phyloP scores from a whole-genome alignment of 768 basidiomycete genomes.

The Pholiota conissans region DNA sequence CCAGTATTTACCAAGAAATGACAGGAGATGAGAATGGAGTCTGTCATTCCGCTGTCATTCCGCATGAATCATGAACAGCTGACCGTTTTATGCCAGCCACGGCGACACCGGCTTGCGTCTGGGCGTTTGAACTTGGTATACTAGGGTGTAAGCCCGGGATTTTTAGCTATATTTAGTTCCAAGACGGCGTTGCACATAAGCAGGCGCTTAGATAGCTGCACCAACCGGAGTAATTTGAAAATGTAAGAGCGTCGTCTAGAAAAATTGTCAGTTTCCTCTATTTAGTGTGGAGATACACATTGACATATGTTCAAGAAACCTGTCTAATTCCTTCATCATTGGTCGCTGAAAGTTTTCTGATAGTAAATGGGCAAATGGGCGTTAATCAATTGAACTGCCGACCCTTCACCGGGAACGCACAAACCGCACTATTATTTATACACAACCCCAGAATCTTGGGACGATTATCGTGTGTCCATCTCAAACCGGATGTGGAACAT shows the following conservation, averaged over 20 bases:
- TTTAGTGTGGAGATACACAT: no score
- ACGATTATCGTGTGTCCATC: not conserved
- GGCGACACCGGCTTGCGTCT: not conserved
- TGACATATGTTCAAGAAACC: not conserved
- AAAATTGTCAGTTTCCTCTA: no score
- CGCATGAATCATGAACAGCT: not conserved
- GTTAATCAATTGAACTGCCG: not conserved
- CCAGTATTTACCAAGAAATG: not conserved
- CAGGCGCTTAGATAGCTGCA: not conserved
- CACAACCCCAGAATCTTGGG: not conserved
- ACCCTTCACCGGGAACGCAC: no score
- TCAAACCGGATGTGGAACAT: not conserved
- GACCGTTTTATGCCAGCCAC: not conserved
- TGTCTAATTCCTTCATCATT: not conserved
- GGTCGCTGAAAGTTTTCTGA: not conserved
- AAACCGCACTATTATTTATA: no score
- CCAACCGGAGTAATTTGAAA: not conserved
- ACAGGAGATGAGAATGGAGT: not conserved
- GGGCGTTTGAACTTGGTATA: not conserved
- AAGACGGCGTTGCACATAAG: no score
- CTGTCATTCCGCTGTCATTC: no score
- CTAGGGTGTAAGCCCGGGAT: no score
- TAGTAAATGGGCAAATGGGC: not conserved
- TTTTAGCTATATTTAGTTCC: no score
- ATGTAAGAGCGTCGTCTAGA: no score